Conservation (phyloP, 371 early-diverging fungal species). For the Apophysomyces trapeziformis region DNA sequence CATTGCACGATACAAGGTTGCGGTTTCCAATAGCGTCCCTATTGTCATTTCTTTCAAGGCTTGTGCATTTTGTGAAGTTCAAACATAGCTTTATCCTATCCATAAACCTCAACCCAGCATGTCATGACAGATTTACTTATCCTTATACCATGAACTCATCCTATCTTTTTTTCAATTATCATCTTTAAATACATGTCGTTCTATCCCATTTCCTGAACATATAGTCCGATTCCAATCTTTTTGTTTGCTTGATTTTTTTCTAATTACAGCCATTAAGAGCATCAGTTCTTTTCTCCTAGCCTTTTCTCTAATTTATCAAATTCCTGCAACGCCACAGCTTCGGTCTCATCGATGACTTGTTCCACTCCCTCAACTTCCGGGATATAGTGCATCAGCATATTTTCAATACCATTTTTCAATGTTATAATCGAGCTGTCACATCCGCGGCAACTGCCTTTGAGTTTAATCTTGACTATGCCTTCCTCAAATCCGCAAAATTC, state of each 20-base stretch:
- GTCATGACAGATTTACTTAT: too few species aligned
- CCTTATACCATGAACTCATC: too few species aligned
- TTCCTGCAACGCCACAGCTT: constrained; percentile 49
- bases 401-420: constrained; percentile 97
- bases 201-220: too few species aligned
- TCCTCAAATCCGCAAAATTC: constrained; percentile 90
- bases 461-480: constrained; percentile 88
- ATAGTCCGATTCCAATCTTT: not conserved
- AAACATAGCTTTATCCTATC: too few species aligned
- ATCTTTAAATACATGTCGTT: too few species aligned
- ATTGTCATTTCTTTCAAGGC: too few species aligned
- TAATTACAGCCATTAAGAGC: not conserved
- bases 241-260: not conserved
- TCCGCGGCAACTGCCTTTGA: constrained; percentile 96
- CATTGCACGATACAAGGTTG: too few species aligned
- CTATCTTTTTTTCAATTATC: too few species aligned
- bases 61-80: too few species aligned
- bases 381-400: constrained; percentile 98
- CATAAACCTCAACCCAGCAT: too few species aligned
- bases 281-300: constrained; percentile 39
- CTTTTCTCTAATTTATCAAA: constrained; percentile 54
- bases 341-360: constrained; percentile 72
- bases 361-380: constrained; percentile 95
- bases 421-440: constrained; percentile 90
- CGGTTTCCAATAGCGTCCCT: too few species aligned